Base-by-base conservation (phyloP, 2,329 filamentous ascomycete species). In the Phialocephala sp. region DNA sequence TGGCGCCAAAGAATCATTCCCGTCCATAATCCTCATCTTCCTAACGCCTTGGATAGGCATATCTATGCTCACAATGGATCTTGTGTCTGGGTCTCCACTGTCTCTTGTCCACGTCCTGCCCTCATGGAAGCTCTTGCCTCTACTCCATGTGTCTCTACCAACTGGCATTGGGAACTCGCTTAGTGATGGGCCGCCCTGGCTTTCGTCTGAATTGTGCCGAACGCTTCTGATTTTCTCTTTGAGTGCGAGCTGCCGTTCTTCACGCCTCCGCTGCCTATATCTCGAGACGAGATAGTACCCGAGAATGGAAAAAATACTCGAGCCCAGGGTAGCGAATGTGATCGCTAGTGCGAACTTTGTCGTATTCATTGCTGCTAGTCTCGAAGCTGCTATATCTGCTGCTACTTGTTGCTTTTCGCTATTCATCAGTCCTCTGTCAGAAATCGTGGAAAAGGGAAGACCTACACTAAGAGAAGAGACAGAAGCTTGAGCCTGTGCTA, bases 291-390 rank as follows among this genome's bases (percentile, higher is more conserved):
- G 56, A 52, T 66, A 70, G 43, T 65, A 67, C 14, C 62, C 36
- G 4, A 72, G 58, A 22, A 69, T 63, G 5, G 69, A 65, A n/a
- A 70, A 1, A 14, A 72, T 15, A 0, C 69, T 70, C 3, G 71
- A 70, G 66, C 77, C 69, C 12, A 72, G 54, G 50, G 68, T 66
- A 6, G 69, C 66, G 37, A 72, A 71, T 6, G 68, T 71, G 1
- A 72, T 41, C 11, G 62, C 64, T 2, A 72, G 47, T 11, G 68
- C 67, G 45, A 72, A 69, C 50, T 61, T 66, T 0, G 59, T 64
- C 8, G 41, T 67, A 47, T 65, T 68, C 60, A 66, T 67, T 14
- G 66, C 68, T 12, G 57, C 56, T 20, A 64, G 59, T 20, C 63
- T 41, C 2, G 63, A 62, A 6, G 62, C 65, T 8, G 58, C 27